A percentile compares a stretch with the other conserved stretches of the same genome.
phyloP scores from a whole-genome alignment of 2,329 filamentous ascomycete genomes.

The Exophiala spinifera region DNA sequence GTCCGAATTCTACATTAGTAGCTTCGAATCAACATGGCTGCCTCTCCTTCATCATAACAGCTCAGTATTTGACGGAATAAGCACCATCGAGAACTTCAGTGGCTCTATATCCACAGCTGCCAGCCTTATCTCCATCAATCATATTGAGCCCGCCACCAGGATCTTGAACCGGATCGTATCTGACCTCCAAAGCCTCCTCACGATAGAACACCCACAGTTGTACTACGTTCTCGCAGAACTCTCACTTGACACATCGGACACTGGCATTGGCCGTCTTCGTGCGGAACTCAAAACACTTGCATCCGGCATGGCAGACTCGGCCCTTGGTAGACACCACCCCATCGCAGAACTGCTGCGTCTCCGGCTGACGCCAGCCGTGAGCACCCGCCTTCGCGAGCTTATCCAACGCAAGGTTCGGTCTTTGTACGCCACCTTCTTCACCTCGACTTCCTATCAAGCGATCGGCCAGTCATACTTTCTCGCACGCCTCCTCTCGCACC shows the following conservation, averaged over 20 bases:
- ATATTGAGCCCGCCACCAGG: slow-evolving; percentile 11
- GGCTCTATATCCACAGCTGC: slow-evolving; percentile 14
- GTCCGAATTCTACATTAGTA: slow-evolving; percentile 5
- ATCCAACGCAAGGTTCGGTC: slow-evolving; percentile 13
- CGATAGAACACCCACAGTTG: slow-evolving; percentile 9
- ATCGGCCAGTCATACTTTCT: slow-evolving; percentile 14
- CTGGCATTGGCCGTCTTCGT: slow-evolving; percentile 9
- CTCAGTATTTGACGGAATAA: not conserved
- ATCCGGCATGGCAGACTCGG: slow-evolving; percentile 2
- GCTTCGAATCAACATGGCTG: slow-evolving; percentile 14
- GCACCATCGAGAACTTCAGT: slow-evolving; percentile 6
- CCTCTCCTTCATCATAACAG: slow-evolving; percentile 1
- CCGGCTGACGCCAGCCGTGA: not conserved
- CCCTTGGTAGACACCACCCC: slow-evolving; percentile 9
- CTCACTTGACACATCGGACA: slow-evolving; percentile 9
- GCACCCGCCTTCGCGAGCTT: slow-evolving; percentile 8
- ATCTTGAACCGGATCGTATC: slow-evolving; percentile 6
- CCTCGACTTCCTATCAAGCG: slow-evolving; percentile 3
- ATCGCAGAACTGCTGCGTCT: slow-evolving; percentile 11
- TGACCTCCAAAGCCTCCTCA: slow-evolving; percentile 3
- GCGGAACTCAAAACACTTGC: slow-evolving; percentile 7
- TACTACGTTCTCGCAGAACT: slow-evolving; percentile 14
- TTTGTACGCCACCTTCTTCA: slow-evolving; percentile 11
- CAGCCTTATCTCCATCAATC: slow-evolving; percentile 6
- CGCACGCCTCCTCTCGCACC: slow-evolving; percentile 10